phyloP scores from a whole-genome alignment of 441 rosid species.

The Populus hybrid region DNA sequence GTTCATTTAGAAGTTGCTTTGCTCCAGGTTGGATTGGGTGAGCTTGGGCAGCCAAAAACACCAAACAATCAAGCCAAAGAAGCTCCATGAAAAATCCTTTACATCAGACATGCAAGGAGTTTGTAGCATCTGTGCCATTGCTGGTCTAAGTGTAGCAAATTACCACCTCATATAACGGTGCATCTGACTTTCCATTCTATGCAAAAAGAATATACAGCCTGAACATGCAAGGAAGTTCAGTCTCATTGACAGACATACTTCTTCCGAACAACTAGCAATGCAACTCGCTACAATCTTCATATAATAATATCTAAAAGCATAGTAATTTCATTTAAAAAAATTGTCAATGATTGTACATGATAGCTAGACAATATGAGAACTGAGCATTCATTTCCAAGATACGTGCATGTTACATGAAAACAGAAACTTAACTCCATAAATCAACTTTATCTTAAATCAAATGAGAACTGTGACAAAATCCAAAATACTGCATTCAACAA shows the following conservation, averaged over 20 bases:
- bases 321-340: not conserved
- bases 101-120: not conserved
- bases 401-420: not conserved
- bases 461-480: not conserved
- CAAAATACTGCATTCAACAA: not conserved
- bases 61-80: not conserved
- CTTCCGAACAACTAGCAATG: not conserved
- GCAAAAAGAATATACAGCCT: not conserved
- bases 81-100: not conserved
- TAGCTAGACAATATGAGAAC: not conserved
- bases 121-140: not conserved
- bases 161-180: not conserved
- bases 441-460: constrained; percentile 4
- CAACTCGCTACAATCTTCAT: not conserved
- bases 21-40: not conserved
- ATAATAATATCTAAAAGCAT: not conserved
- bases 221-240: not conserved
- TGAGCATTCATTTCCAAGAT: not conserved
- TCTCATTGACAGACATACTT: not conserved
- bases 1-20: not conserved
- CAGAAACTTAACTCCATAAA: not conserved
- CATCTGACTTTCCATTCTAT: not conserved
- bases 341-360: not conserved
- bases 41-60: not conserved
- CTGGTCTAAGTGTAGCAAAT: not conserved